Base-by-base conservation (phyloP, 345 rosid species). In the Citrus medica region DNA sequence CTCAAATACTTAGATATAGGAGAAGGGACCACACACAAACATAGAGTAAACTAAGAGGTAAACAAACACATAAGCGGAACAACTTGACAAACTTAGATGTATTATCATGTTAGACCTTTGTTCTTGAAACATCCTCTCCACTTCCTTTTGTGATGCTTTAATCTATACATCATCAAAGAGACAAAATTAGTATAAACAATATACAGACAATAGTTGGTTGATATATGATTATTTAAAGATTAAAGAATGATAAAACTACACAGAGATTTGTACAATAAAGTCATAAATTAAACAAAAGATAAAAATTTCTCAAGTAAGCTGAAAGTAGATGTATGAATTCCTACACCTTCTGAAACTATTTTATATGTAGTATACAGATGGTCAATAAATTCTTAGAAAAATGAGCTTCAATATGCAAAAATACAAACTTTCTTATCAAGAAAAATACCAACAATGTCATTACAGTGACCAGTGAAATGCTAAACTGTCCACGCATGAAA, bases 101-200 rank as follows among this genome's bases (percentile, higher is more conserved):
- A 64, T 32, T 25, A 17, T 65, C 4, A 33, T 65, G 46, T 33
- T 78, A 22, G 9, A 95, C 98, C 98, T 93, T 80, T 89, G 95
- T 75, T 92, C 98, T 83, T 89, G 84, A 84, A 91, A 89, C 90
- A 88, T 85, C 82, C 46, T 86, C 76, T 93, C 95, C 67, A 90
- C 84, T 76, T 95, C 98, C 86, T 90, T 86, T 53, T 88, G 93
- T 82, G 92, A 84, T 76, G 91, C 80, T 83, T 91, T 95, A 78
- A 95, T 91, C 98, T 95, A 78, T 75, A 87, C 30, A 14, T 67
- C 67, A 63, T 42, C 16, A 74, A 55, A 67, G 30, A 72, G 21
- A 63, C 19, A 38, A 71, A 42, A 58, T 81, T 27, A 80, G 30
- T 28, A 3, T 12, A 25, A 27, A 35, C 5, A 16, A 35, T 6